Conservation (phyloP, 805 yeast species). For the Candida sanyiensis region DNA sequence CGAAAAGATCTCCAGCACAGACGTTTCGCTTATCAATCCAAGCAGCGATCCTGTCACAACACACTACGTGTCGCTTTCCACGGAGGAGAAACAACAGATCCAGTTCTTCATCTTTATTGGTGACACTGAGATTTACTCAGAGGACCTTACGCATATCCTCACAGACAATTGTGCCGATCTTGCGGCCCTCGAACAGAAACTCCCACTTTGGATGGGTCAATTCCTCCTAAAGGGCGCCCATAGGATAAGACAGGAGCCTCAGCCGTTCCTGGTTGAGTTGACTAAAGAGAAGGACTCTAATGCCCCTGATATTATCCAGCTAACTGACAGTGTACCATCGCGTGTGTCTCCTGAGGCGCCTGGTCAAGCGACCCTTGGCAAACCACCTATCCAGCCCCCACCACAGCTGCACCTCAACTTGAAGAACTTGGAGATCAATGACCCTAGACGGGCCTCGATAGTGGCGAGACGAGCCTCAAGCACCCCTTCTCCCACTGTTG, state of each 20-base stretch:
- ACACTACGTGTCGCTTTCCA: not conserved
- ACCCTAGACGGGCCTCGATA: too few species aligned
- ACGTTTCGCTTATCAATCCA: not conserved
- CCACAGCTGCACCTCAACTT: too few species aligned
- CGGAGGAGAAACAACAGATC: constrained; percentile 1
- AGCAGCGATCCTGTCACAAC: constrained; percentile 1
- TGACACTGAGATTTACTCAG: constrained; percentile 33
- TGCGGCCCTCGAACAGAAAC: constrained; percentile 33
- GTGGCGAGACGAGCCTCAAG: too few species aligned
- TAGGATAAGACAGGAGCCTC: constrained; percentile 39
- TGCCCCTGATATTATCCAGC: constrained; percentile 13
- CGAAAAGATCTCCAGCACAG: not conserved
- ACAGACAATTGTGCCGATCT: not conserved
- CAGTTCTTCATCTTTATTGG: constrained; percentile 1
- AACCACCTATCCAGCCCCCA: too few species aligned
- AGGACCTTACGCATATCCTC: constrained; percentile 15
- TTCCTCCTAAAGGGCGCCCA: constrained; percentile 43
- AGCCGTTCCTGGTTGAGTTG: constrained; percentile 44
- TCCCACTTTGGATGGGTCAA: constrained; percentile 63
- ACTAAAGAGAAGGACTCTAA: constrained; percentile 6
- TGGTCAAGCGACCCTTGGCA: too few species aligned
- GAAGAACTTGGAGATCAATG: too few species aligned
- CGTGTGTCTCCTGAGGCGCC: too few species aligned
- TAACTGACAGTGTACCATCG: too few species aligned
- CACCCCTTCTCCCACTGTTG: too few species aligned